A percentile compares a stretch with the other conserved stretches of the same genome.
Evolutionary conservation across 2,329 filamentous ascomycete genomes (phyloP).

Genomic region (Coniochaeta hoffmannii): DNA sequence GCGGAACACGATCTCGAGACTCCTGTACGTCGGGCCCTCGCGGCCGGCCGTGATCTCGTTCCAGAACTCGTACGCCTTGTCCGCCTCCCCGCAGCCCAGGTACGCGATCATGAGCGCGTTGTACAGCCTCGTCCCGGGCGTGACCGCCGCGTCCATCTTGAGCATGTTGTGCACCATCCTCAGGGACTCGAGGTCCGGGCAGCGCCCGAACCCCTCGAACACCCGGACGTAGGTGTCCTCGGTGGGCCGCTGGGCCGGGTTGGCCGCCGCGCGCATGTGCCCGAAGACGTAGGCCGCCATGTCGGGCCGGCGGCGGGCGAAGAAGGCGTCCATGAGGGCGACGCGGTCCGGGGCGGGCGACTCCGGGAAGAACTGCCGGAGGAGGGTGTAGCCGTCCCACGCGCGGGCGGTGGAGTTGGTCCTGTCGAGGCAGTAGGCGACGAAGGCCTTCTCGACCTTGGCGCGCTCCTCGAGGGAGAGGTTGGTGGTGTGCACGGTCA

Average conservation of each 20-base stretch:
- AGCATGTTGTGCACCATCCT: constrained; percentile 84
- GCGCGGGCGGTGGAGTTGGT: constrained; percentile 54
- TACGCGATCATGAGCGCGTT: constrained; percentile 88
- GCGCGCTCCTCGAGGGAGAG: constrained; percentile 64
- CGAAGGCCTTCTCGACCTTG: constrained; percentile 57
- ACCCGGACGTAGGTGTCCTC: constrained; percentile 69
- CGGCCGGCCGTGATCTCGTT: constrained; percentile 69
- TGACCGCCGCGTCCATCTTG: constrained; percentile 80
- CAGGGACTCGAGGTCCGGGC: constrained; percentile 56
- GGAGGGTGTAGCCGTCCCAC: constrained; percentile 60
- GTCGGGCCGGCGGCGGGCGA: constrained; percentile 67
- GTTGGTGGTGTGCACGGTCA: constrained; percentile 66
- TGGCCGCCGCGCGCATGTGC: constrained; percentile 79
- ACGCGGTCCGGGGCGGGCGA: constrained; percentile 59
- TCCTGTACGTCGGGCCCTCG: constrained; percentile 82
- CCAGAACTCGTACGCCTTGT: constrained; percentile 72
- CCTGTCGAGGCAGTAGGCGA: constrained; percentile 59
- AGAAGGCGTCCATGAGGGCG: constrained; percentile 75
- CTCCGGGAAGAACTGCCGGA: constrained; percentile 58
- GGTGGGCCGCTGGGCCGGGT: constrained; percentile 56
- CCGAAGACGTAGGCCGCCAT: constrained; percentile 84
- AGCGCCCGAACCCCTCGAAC: constrained; percentile 66
- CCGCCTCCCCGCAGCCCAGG: constrained; percentile 57
- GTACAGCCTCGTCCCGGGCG: constrained; percentile 66
- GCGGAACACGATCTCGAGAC: constrained; percentile 73